phyloP scores from a whole-genome alignment of 345 rosid genomes.

The Euclidium syriacum region DNA sequence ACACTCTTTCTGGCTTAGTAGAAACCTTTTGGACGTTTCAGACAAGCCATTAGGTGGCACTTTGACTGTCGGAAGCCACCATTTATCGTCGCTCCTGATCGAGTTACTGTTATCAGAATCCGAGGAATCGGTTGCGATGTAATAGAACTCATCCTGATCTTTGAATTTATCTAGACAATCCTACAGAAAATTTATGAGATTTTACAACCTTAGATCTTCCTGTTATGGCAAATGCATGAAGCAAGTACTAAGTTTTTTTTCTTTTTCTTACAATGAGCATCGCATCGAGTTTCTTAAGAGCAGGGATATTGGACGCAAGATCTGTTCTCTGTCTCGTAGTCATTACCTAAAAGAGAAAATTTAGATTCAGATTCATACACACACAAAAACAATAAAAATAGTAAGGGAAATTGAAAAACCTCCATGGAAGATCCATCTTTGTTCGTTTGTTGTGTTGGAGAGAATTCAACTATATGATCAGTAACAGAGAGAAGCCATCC shows the following conservation, averaged over 20 bases:
- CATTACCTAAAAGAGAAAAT: conserved; percentile 57
- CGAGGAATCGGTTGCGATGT: conserved; percentile 47
- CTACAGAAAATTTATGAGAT: conserved; percentile 27
- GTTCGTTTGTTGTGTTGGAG: conserved; percentile 53
- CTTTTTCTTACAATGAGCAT: conserved; percentile 73
- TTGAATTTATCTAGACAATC: conserved; percentile 73
- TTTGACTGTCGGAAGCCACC: conserved; percentile 79
- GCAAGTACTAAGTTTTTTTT: not conserved
- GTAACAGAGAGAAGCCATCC: conserved; percentile 66
- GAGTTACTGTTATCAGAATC: conserved; percentile 46
- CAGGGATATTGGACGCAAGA: conserved; percentile 84
- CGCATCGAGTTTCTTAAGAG: conserved; percentile 73
- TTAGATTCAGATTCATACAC: not conserved
- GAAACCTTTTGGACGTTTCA: conserved; percentile 52
- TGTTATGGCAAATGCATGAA: not conserved
- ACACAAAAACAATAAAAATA: not conserved
- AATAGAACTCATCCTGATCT: conserved; percentile 61
- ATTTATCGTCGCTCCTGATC: conserved; percentile 65
- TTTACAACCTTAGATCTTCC: not conserved
- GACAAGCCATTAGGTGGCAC: conserved; percentile 72
- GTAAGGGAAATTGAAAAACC: conserved; percentile 27
- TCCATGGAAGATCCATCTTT: conserved; percentile 52
- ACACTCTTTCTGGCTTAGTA: conserved; percentile 69
- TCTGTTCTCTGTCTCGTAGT: conserved; percentile 66
- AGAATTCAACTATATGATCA: conserved; percentile 65